A percentile compares a stretch with the other conserved stretches of the same genome.
phyloP scores from a whole-genome alignment of 331 rosid genomes.

The Quercus tomentella region DNA sequence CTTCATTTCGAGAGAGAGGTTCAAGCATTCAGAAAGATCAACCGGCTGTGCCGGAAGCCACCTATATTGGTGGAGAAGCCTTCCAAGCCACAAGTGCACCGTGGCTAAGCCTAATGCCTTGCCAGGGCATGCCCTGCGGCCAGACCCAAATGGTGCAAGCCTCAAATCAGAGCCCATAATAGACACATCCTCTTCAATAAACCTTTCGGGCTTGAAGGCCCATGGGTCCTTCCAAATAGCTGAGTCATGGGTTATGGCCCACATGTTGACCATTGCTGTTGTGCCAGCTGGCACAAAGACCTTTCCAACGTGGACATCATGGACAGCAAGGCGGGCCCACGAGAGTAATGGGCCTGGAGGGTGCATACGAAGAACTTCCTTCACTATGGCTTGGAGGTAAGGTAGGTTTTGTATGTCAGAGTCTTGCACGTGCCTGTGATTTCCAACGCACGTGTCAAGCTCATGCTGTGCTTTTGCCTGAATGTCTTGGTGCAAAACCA shows the following conservation, averaged over 20 bases:
- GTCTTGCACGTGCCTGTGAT: constrained; percentile 48
- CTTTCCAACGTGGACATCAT: constrained; percentile 67
- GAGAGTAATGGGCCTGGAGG: constrained; percentile 98
- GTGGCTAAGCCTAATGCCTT: constrained; percentile 68
- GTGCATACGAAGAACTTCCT: constrained; percentile 78
- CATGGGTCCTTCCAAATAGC: constrained; percentile 72
- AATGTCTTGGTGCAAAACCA: constrained; percentile 69
- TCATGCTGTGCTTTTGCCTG: constrained; percentile 67
- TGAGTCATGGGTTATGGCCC: constrained; percentile 86
- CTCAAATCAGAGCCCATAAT: constrained; percentile 75
- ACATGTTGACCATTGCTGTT: constrained; percentile 92
- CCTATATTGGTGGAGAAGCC: constrained; percentile 47
- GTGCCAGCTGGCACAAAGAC: constrained; percentile 76
- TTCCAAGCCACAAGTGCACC: constrained; percentile 76
- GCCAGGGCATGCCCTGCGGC: constrained; percentile 82
- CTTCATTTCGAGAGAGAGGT: constrained; percentile 78
- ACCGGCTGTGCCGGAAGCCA: constrained; percentile 54
- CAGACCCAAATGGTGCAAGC: constrained; percentile 87
- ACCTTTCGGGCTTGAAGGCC: constrained; percentile 68
- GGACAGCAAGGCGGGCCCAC: constrained; percentile 83
- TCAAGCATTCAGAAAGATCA: constrained; percentile 71
- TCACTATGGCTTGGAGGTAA: constrained; percentile 73
- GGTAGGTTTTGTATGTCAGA: constrained; percentile 59
- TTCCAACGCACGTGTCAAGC: constrained; percentile 48
- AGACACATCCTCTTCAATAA: constrained; percentile 50